Evolutionary conservation across 352 stramenopile species (phyloP), one percentile per base, ranked within the genome.

Genomic region (Globisporangium irregulare): DNA sequence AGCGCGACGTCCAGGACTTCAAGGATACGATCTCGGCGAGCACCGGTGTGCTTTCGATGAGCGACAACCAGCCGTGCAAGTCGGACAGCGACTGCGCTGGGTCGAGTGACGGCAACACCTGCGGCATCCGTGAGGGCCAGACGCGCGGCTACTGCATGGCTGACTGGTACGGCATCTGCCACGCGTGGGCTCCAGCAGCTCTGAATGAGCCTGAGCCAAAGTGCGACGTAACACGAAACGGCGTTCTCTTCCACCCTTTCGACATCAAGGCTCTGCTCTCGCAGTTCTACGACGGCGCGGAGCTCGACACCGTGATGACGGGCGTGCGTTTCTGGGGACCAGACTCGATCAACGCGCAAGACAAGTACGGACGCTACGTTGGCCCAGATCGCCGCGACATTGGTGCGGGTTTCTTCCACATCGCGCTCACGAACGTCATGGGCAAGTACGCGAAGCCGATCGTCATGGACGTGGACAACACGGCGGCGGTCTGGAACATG

Each of bases 251-350:
- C 64, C 66, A 81, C 20, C 69, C 77, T 0, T 48, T 86, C 29
- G 80, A 88, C 46, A 64, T 88, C n/a, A 88, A 88, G 66, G 80
- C 51, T 6, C 61, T 88, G 20, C 60, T 88, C 22, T 75, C 73
- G 15, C 14, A 79, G 8, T 25, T 86, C 18, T 82, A 86, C 64
- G 75, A 86, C 20, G 76, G 68, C 41, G 66, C 72, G n/a, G 68
- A 59, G 10, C 62, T 80, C 36, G 62, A 67, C n/a, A 77, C 76
- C 1, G 68, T 88, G 0, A 84, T 86, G 68, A 84, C 74, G 0
- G 82, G 79, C 14, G 66, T 61, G 6, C 74, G 78, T 0, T 87
- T 69, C 69, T 73, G 78, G 12, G 75, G 71, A 3, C 50, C 58
- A 2, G 56, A 69, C n/a, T 18, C 55, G 20, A 10, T 8, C 3